Conservation (phyloP, 257 asterid species). For the Solanum appendiculatum region DNA sequence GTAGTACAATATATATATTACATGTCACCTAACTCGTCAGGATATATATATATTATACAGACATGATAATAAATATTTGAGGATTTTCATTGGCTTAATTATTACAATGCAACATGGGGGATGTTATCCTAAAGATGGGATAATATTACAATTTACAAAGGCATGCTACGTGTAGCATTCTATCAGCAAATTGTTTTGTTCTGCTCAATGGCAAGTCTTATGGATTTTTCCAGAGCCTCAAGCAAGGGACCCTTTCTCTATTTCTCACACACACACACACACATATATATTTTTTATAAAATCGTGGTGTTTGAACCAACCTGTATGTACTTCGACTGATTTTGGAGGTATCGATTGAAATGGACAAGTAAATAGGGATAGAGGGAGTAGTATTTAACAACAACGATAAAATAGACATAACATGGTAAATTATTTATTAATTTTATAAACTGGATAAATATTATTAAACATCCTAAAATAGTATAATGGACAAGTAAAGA, state of each 20-base stretch:
- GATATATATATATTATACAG: not conserved
- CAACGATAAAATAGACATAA: too few species aligned
- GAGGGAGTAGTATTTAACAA: too few species aligned
- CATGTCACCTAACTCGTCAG: not conserved
- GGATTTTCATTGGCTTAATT: not conserved
- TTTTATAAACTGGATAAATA: too few species aligned
- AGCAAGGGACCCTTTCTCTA: not conserved
- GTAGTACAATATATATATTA: not conserved
- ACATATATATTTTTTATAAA: too few species aligned
- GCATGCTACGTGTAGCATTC: not conserved
- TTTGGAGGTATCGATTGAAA: rapidly evolving
- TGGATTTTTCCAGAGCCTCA: not conserved
- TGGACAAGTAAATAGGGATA: too few species aligned
- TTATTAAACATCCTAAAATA: too few species aligned
- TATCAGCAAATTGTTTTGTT: not conserved
- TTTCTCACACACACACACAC: too few species aligned
- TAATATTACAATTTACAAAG: not conserved
- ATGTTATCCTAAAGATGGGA: not conserved
- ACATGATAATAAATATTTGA: not conserved
- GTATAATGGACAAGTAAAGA: too few species aligned
- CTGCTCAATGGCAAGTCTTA: not conserved
- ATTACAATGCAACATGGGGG: not conserved
- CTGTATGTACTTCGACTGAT: too few species aligned
- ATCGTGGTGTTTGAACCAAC: too few species aligned
- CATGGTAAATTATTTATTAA: too few species aligned